phyloP scores from a whole-genome alignment of 192 early-diverging fungal species.

The Coemansia sp. region DNA sequence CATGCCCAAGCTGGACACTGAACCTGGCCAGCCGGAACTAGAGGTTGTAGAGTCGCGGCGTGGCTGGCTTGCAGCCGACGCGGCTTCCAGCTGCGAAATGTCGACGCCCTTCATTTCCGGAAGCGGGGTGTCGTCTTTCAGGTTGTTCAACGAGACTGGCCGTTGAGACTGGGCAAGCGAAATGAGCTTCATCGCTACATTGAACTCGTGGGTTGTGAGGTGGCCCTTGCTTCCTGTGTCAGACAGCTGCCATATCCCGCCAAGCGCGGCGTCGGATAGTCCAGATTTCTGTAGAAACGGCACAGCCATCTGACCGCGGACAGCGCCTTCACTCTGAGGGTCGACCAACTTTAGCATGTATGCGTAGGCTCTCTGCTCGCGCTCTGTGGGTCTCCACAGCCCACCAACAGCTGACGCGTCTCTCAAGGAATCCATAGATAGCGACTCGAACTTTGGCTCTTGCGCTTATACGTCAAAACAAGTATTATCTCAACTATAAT shows the following conservation, averaged over 20 bases:
- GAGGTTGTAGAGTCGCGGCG: constrained; percentile 45
- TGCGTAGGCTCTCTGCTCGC: constrained; percentile 63
- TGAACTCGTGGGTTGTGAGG: constrained; percentile 71
- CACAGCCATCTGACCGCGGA: constrained; percentile 70
- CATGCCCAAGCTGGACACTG: neutral
- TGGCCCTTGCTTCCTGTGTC: constrained; percentile 76
- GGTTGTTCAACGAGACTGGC: constrained; percentile 54
- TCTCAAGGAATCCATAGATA: constrained; percentile 21
- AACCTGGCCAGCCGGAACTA: constrained; percentile 40
- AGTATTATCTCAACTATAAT: neutral
- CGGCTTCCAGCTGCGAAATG: constrained; percentile 5
- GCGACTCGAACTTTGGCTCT: neutral
- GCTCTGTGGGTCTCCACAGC: constrained; percentile 57
- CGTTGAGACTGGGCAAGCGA: constrained; percentile 78
- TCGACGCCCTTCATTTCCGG: constrained; percentile 63
- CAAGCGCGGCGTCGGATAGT: constrained; percentile 61
- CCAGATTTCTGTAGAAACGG: constrained; percentile 72
- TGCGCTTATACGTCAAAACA: neutral
- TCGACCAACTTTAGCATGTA: constrained; percentile 66
- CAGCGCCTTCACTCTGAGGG: constrained; percentile 60
- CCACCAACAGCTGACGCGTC: constrained; percentile 21
- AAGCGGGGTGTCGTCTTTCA: constrained; percentile 52
- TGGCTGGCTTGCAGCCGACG: constrained; percentile 2
- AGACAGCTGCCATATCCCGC: constrained; percentile 86
- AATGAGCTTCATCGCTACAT: constrained; percentile 84